Conservation (phyloP, 768 basidiomycete species). For the Harrya chromipes region DNA sequence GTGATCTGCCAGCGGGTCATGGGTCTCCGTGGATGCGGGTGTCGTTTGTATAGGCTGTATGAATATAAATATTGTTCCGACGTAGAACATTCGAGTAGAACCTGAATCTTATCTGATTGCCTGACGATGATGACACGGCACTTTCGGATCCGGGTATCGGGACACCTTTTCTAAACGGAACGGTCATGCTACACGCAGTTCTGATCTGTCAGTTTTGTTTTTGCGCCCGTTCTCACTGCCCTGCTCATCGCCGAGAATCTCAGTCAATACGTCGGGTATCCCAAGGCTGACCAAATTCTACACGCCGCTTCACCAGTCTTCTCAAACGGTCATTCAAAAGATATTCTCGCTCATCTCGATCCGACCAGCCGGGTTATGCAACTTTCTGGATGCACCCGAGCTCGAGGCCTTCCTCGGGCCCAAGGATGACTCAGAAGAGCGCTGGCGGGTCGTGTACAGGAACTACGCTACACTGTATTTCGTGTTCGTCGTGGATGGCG, state of each 20-base stretch:
- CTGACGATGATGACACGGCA: too few species aligned
- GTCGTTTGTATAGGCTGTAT: too few species aligned
- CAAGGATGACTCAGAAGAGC: constrained; percentile 49
- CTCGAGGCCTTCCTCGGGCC: constrained; percentile 69
- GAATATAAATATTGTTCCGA: too few species aligned
- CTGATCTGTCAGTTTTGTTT: constrained; percentile 63
- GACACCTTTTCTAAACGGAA: not conserved
- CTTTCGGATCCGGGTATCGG: too few species aligned
- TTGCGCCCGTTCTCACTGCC: constrained; percentile 15
- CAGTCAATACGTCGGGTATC: constrained; percentile 93
- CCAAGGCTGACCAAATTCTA: constrained; percentile 87
- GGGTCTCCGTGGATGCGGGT: too few species aligned
- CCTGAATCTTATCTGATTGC: constrained; percentile 2
- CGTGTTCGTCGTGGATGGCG: constrained; percentile 93
- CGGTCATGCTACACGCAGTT: constrained; percentile 77
- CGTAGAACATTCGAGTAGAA: not conserved
- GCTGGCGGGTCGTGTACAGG: constrained; percentile 87
- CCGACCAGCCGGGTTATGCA: constrained; percentile 83
- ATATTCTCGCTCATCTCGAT: constrained; percentile 87
- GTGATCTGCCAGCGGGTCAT: constrained; percentile 14
- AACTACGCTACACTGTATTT: constrained; percentile 97
- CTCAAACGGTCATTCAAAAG: constrained; percentile 73
- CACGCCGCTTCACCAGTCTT: constrained; percentile 60
- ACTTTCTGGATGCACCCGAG: constrained; percentile 93
- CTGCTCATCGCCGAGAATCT: constrained; percentile 19